Evolutionary conservation across 441 rosid genomes (phyloP).

Genomic region (Brassica hybrid): DNA sequence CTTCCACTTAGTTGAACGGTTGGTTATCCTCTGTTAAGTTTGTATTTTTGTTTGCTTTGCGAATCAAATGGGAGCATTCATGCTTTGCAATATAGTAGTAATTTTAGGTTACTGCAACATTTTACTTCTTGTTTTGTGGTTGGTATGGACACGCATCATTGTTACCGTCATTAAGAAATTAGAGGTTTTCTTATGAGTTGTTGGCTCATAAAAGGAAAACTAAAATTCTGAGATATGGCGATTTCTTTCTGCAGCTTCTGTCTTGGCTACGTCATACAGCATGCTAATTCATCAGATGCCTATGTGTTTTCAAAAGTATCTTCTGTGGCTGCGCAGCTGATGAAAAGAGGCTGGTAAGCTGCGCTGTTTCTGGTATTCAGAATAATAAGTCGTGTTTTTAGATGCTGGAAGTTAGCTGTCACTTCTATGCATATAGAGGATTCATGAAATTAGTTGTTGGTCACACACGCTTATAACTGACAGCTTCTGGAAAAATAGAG

Average conservation of each 20-base stretch:
- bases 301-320: conserved; percentile 92
- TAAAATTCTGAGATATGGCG: conserved; percentile 10
- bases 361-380: conserved; percentile 25
- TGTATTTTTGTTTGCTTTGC: background rate
- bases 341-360: conserved; percentile 98
- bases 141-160: conserved; percentile 2
- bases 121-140: conserved; percentile 10
- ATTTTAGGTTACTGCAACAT: conserved; percentile 17
- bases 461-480: conserved; percentile 21
- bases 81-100: conserved; percentile 27
- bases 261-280: conserved; percentile 79
- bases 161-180: background rate
- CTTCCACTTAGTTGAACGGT: conserved; percentile 27
- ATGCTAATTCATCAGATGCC: conserved; percentile 81
- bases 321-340: conserved; percentile 95
- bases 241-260: conserved; percentile 72
- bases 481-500: conserved; percentile 23
- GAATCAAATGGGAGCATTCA: conserved; percentile 18
- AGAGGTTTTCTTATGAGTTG: conserved; percentile 5
- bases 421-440: conserved; percentile 21
- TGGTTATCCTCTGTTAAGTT: background rate
- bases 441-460: background rate
- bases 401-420: conserved; percentile 25
- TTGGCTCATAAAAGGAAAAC: conserved; percentile 1
- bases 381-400: conserved; percentile 11